Evolutionary conservation across 2,329 filamentous ascomycete genomes (phyloP), one percentile per base, ranked within the genome.

Genomic region (Orbilia brochopaga): DNA sequence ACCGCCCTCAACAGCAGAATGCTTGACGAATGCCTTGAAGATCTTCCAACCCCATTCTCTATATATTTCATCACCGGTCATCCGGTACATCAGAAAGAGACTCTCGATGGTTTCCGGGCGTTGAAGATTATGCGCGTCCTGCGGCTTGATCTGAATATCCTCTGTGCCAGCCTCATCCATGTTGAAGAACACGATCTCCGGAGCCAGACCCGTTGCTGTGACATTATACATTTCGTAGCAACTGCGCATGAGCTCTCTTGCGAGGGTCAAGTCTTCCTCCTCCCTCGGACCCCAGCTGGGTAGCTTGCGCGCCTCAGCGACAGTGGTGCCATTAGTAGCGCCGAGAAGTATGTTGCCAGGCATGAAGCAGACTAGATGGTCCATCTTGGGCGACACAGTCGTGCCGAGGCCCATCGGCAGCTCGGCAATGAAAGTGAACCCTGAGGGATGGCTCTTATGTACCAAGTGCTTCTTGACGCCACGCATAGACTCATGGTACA

Each of bases 41-140:
- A 99, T 97, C 76, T 96, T 89, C 94, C 94, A 99, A 13, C 94
- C 94, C 93, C 93, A 97, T 77, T 97, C 87, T 24, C 94, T 86
- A 80, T 99, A 99, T 75, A 87, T 88, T 42, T 86, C 83, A 73
- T 99, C 92, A 24, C 90, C 91, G 0, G 94, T 99, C 79, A 99
- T 96, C 74, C 94, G 88, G 90, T 93, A 99, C 92, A 99, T 96
- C 82, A 97, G 96, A 78, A 99, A 92, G 73, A 99, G 82, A 69
- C 88, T 92, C 81, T 99, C 94, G n/a, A 97, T 88, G 0, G 94
- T 97, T 82, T 99, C 94, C 0, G 94, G 94, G 32, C 94, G 86
- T 80, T 97, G 94, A 35, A 99, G 83, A 78, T 99, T 99, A 81
- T 97, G 94, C 58, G 85, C 82, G 79, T 99, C 94, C n/a, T 86